Evolutionary conservation across 2,329 filamentous ascomycete species (phyloP).

Genomic region (Aureobasidium sp.): DNA sequence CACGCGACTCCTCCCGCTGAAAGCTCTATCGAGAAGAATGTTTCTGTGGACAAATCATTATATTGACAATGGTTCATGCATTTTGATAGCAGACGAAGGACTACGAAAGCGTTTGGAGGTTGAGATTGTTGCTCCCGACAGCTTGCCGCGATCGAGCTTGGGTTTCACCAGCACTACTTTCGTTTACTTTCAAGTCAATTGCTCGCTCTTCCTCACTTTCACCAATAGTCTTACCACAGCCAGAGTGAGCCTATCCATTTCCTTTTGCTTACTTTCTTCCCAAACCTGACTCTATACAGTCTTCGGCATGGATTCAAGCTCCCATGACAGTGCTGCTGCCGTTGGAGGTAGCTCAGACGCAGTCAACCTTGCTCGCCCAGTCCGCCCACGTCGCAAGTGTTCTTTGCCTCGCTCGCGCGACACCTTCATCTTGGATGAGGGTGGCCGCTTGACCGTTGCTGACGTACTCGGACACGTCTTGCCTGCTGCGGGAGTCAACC

Average conservation of each 20-base stretch:
- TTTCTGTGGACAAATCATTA: no score
- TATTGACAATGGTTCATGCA: no score
- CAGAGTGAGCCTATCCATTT: neutral
- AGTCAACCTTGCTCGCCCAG: neutral
- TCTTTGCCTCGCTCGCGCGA: neutral
- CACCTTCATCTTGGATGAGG: neutral
- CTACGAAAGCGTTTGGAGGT: no score
- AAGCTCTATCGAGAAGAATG: no score
- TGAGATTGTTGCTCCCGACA: no score
- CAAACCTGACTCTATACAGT: neutral
- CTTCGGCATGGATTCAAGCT: neutral
- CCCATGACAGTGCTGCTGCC: neutral
- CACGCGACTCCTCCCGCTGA: no score
- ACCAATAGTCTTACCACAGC: neutral
- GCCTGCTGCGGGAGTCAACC: neutral
- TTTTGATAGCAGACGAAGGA: no score
- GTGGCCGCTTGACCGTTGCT: neutral
- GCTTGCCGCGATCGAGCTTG: no score
- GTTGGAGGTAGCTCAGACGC: neutral
- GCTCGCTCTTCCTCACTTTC: neutral
- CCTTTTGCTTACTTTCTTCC: neutral
- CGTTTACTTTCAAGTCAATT: no score
- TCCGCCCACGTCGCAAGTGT: neutral
- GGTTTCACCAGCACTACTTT: no score
- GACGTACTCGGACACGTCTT: neutral